Conservation (phyloP, 164 flowering plant genomes). For the Dillenia suffruticosa region DNA sequence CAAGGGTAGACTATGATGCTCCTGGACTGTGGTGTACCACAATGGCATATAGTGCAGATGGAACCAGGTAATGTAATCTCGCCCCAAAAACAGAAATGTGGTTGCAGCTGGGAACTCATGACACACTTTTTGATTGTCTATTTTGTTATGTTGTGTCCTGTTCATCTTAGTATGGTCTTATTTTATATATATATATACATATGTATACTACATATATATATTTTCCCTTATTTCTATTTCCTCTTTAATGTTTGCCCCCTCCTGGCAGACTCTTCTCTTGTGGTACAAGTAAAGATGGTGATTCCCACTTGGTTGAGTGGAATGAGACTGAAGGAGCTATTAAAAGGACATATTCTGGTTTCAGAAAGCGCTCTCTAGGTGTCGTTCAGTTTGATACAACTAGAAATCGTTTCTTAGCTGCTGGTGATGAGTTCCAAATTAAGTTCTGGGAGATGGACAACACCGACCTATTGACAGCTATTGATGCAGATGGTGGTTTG, state of each 20-base stretch:
- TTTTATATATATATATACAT: neutral
- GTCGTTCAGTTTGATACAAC: slow-evolving; percentile 59
- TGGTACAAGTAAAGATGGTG: slow-evolving; percentile 54
- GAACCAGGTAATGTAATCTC: slow-evolving; percentile 31
- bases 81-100: neutral
- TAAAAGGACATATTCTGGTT: slow-evolving; percentile 36
- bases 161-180: neutral
- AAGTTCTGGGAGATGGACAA: slow-evolving; percentile 58
- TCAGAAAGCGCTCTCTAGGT: slow-evolving; percentile 36
- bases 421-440: slow-evolving; percentile 43
- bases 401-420: slow-evolving; percentile 44
- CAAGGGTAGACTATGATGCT: slow-evolving; percentile 56
- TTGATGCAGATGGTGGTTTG: slow-evolving; percentile 47
- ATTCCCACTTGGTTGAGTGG: slow-evolving; percentile 49
- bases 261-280: slow-evolving; percentile 42
- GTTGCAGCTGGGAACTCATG: no score
- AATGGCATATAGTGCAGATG: slow-evolving; percentile 62
- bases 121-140: no score
- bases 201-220: neutral
- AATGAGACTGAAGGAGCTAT: slow-evolving; percentile 53
- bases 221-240: neutral
- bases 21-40: slow-evolving; percentile 48
- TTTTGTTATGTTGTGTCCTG: no score
- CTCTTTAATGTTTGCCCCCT: neutral
- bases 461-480: slow-evolving; percentile 22